Evolutionary conservation across 2,329 filamentous ascomycete species (phyloP), one percentile per base, ranked within the genome.

Genomic region (Hymenotorrendiella dingleyae): DNA sequence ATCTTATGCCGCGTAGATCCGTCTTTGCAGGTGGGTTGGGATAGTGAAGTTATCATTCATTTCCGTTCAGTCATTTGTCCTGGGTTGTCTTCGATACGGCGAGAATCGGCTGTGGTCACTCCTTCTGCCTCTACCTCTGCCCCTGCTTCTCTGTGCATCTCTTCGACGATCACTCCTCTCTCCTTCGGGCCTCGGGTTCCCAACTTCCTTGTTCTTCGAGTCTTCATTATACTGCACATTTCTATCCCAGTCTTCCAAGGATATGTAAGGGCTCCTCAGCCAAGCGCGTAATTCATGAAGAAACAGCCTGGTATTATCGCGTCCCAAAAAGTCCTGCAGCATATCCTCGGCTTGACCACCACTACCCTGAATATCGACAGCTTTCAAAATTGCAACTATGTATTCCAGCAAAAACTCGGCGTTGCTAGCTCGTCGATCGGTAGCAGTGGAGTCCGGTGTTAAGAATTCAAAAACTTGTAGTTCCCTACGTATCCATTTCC

Each of bases 321-420:
- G 70, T 0, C 89, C 89, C 4, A 96, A 58, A 51, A 89, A 93
- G 36, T 93, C 86, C 17, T 77, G 69, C 27, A 96, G 62, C 64
- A 95, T 74, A 30, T 86, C 80, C 60, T 93, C 86, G 0, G 88
- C 87, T 54, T 86, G 79, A 0, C 88, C 89, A 28, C 75, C 74
- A 48, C 84, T 86, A 4, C 80, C 85, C 63, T 88, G 88, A 4
- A 90, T 72, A 57, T 95, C 88, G 12, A 93, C 78, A 0, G 80
- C 86, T 61, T 86, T 90, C 45, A 96, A 66, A 17, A 96, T 84
- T 8, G 84, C 84, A 29, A 96, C 66, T 40, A 94, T 78, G 61
- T 94, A 95, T 57, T 94, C 86, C 8, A 96, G 73, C 9, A 96
- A 64, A 49, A 90, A 94, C 57, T 94, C 89, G 6, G 84, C 78